Evolutionary conservation across 1,139 yeast species (phyloP).

Genomic region (Magnusiomyces tetraspermus): DNA sequence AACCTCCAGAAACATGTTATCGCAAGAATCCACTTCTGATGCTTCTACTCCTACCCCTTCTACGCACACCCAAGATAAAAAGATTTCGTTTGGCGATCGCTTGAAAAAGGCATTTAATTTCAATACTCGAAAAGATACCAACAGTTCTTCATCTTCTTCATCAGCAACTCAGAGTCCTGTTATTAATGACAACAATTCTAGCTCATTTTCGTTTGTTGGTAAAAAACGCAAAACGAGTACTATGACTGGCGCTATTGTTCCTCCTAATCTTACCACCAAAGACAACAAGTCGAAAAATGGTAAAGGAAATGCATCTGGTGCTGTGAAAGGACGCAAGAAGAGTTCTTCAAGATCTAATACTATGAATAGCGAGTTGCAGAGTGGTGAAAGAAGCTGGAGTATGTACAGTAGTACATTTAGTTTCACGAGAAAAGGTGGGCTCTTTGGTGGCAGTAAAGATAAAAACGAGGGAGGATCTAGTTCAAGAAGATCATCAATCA

Average conservation of each 20-base stretch:
- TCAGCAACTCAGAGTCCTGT: not conserved
- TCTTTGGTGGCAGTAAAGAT: slow-evolving; percentile 3
- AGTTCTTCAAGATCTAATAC: not conserved
- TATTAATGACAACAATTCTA: not conserved
- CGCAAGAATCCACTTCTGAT: slow-evolving; percentile 4
- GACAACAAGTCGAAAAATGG: not conserved
- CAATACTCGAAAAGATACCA: slow-evolving; percentile 14
- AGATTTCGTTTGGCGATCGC: slow-evolving; percentile 16
- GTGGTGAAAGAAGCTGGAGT: not conserved
- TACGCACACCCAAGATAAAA: not conserved
- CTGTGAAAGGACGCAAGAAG: not conserved
- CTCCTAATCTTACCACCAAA: slow-evolving; percentile 5
- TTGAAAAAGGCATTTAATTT: slow-evolving; percentile 24
- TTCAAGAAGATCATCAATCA: slow-evolving; percentile 7
- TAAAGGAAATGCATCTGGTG: no score
- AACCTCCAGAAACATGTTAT: slow-evolving; percentile 6
- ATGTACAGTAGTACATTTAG: slow-evolving; percentile 7
- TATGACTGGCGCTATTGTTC: slow-evolving; percentile 5
- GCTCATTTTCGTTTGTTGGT: slow-evolving; percentile 1
- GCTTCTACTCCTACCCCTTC: not conserved
- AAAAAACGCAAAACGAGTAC: slow-evolving; percentile 9
- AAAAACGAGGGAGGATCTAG: not conserved
- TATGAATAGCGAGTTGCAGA: not conserved
- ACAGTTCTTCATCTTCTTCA: slow-evolving; percentile 7
- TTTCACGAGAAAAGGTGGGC: not conserved